phyloP scores from a whole-genome alignment of 2,329 filamentous ascomycete species.

The Plectosphaerella cucumerina region DNA sequence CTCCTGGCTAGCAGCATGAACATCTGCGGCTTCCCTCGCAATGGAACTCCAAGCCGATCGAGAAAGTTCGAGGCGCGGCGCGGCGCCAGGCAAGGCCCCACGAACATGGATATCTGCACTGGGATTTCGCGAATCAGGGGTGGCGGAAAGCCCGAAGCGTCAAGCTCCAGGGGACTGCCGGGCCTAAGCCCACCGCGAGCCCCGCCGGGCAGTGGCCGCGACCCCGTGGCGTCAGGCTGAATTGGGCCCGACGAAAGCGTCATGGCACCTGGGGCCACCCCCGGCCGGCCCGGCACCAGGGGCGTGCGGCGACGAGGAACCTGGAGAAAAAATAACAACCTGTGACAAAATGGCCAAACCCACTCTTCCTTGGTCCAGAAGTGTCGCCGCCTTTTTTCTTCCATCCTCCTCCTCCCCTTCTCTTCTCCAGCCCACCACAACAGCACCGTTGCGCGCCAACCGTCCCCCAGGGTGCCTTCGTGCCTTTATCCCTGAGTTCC shows the following conservation, averaged over 20 bases:
- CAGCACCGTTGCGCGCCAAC: constrained; percentile 41
- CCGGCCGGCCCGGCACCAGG: neutral
- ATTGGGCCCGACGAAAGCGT: neutral
- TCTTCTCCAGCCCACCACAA: constrained; percentile 14
- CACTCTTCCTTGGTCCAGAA: neutral
- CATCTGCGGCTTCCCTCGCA: too few species aligned
- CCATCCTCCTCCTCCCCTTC: constrained; percentile 9
- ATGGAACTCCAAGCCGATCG: too few species aligned
- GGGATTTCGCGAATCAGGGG: neutral
- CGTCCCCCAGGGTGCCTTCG: constrained; percentile 7
- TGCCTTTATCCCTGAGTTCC: constrained; percentile 9
- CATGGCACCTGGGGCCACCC: neutral
- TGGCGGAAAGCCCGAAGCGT: neutral
- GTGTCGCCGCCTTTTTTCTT: constrained; percentile 3
- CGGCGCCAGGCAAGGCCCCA: too few species aligned
- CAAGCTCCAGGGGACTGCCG: constrained; percentile 3
- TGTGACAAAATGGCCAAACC: constrained; percentile 9
- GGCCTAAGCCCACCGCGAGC: constrained; percentile 1
- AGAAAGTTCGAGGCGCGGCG: too few species aligned
- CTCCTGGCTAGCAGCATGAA: too few species aligned
- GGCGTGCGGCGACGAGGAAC: neutral
- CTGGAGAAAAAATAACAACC: constrained; percentile 11
- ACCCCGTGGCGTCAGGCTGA: neutral
- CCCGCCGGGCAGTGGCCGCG: too few species aligned
- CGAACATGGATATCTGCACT: too few species aligned